Conservation (phyloP, 1,139 yeast genomes). For the Blastobotrys ciferrii region DNA sequence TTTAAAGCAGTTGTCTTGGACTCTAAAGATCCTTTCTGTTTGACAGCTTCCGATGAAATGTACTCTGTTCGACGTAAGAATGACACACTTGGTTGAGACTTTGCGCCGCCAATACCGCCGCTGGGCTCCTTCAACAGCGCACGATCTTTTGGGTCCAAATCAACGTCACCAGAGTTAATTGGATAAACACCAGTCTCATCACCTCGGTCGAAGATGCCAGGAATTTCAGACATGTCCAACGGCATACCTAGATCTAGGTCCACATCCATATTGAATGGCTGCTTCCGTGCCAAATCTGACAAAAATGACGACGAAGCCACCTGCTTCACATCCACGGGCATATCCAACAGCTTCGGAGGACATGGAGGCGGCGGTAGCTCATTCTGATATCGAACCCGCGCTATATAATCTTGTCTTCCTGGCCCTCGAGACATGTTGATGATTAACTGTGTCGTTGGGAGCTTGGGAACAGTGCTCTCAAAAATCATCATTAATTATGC, state of each 20-base stretch:
- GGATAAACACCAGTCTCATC: slow-evolving; percentile 48
- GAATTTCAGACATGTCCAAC: slow-evolving; percentile 65
- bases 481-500: not conserved
- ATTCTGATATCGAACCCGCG: slow-evolving; percentile 80
- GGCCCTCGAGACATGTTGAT: slow-evolving; percentile 24
- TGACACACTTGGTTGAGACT: slow-evolving; percentile 63
- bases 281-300: slow-evolving; percentile 72
- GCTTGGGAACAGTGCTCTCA: not conserved
- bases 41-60: slow-evolving; percentile 48
- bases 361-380: slow-evolving; percentile 91
- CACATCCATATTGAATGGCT: slow-evolving; percentile 62
- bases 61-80: slow-evolving; percentile 94
- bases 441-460: not conserved
- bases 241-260: slow-evolving; percentile 81
- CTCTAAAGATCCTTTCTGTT: slow-evolving; percentile 23
- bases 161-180: slow-evolving; percentile 11
- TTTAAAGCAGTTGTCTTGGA: slow-evolving; percentile 34
- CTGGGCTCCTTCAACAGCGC: slow-evolving; percentile 75
- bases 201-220: slow-evolving; percentile 65
- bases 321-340: slow-evolving; percentile 44
- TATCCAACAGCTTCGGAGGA: slow-evolving; percentile 78
- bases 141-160: slow-evolving; percentile 73
- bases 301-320: slow-evolving; percentile 61
- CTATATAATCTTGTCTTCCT: slow-evolving; percentile 76
- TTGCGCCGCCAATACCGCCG: slow-evolving; percentile 43